Evolutionary conservation across 164 flowering plant species (phyloP).

Genomic region (Vitis labrusca): DNA sequence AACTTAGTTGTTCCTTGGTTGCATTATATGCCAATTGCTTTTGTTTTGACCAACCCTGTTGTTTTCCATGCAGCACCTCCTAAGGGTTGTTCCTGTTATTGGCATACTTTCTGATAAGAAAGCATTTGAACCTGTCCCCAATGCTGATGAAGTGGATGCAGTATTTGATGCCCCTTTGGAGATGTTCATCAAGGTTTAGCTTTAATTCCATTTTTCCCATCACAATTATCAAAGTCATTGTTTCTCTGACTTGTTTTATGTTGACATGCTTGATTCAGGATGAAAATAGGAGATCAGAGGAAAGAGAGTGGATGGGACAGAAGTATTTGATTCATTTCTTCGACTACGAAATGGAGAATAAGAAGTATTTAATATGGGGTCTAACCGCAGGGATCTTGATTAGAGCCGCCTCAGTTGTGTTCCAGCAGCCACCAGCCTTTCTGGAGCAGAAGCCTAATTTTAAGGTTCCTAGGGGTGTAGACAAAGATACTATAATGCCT

Average conservation of each 20-base stretch:
- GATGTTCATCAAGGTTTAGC: conserved; percentile 85
- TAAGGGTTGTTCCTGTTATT: conserved; percentile 80
- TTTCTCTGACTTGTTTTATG: background rate
- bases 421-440: conserved; percentile 70
- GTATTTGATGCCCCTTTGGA: conserved; percentile 91
- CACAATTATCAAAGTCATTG: background rate
- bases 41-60: background rate
- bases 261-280: conserved; percentile 43
- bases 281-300: conserved; percentile 64
- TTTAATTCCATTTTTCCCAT: background rate
- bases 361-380: conserved; percentile 77
- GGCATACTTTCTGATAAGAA: conserved; percentile 67
- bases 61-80: conserved; percentile 53
- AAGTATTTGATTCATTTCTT: conserved; percentile 73
- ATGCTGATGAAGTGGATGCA: conserved; percentile 75
- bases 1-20: no score
- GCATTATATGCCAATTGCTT: no score
- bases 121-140: conserved; percentile 62
- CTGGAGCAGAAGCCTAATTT: conserved; percentile 60
- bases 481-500: conserved; percentile 28
- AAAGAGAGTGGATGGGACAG: conserved; percentile 74
- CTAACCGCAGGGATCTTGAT: conserved; percentile 86
- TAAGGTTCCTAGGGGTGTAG: conserved; percentile 35
- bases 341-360: conserved; percentile 52
- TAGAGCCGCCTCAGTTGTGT: conserved; percentile 81